Evolutionary conservation across 345 rosid species (phyloP), one percentile per base, ranked within the genome.

Genomic region (Hevea brasiliensis): DNA sequence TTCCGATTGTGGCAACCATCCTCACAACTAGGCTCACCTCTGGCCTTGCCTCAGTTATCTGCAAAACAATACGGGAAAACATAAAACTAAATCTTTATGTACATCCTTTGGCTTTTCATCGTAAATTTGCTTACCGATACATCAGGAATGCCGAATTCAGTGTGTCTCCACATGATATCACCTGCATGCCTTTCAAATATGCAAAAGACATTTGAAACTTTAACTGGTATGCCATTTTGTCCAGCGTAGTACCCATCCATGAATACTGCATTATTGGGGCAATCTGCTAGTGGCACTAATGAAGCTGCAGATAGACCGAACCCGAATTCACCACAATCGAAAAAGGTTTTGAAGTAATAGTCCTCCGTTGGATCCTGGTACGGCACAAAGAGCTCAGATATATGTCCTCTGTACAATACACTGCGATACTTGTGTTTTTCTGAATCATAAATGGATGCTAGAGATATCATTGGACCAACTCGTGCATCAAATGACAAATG

Each of bases 181-280:
- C 90, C 93, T 0, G 88, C 71, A 72, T 89, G 81, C 47, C 88
- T 82, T 56, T 85, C 93, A 21, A 89, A 89, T 61, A 89, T 70
- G 76, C 92, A 89, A 2, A 87, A 70, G 2, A 32, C 88, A 21
- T 82, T 77, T 0, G 84, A 5, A 1, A 80, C 68, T 55, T 79
- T 44, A 1, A 82, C 74, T 0, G 88, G 82, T 10, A 76, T 67
- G 9, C 90, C 90, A 63, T 84, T 81, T 53, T 71, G 84, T 10
- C 77, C 81, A 0, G 92, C 87, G 1, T 73, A 82, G 55, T 80
- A 48, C 0, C 74, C 90, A 6, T 89, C 87, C 64, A 89, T 41
- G 64, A 81, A 87, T 0, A 77, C 83, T 2, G 92, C 92, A 61
- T 74, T 77, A 6, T 79, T 63, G 0, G 92, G 90, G 75, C 90